These are phyloP conservation scores for Penicillium maclennaniae DNA, from an alignment of 495 filamentous ascomycete species.

Conservation along the genomic window DNA sequence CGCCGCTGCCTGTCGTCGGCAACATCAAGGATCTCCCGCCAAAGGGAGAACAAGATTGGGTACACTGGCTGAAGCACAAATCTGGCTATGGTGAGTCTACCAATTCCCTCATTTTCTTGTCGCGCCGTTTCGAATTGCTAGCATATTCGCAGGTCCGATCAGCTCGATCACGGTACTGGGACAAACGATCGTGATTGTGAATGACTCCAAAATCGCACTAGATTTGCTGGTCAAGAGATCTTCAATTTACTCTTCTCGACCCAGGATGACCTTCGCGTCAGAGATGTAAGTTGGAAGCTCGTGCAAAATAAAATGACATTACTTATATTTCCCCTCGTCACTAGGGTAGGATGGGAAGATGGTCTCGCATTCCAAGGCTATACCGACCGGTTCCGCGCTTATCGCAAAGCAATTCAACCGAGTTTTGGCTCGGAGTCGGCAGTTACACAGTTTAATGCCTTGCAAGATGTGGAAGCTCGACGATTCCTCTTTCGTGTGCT, in stretches of 20 bases:
- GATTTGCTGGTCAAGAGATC: constrained; percentile 49
- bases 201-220: constrained; percentile 37
- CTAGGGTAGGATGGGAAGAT: constrained; percentile 26
- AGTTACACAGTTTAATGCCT: constrained; percentile 28
- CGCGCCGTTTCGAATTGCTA: neutral
- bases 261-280: constrained; percentile 28
- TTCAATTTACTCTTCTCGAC: constrained; percentile 40
- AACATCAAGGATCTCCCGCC: constrained; percentile 45
- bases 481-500: constrained; percentile 43
- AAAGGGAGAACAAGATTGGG: constrained; percentile 34
- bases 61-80: constrained; percentile 50
- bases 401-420: constrained; percentile 37
- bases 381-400: constrained; percentile 33
- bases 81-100: constrained; percentile 37
- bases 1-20: constrained; percentile 41
- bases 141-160: constrained; percentile 35
- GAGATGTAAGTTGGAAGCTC: constrained; percentile 32
- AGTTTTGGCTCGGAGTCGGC: constrained; percentile 22
- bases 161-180: constrained; percentile 50
- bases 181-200: constrained; percentile 45
- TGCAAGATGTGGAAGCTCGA: constrained; percentile 39
- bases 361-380: constrained; percentile 33
- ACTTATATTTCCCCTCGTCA: neutral
- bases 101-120: neutral
- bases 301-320: neutral